Base-by-base conservation (phyloP, 108 stramenopile genomes). In the Stephanodiscus triporus region DNA sequence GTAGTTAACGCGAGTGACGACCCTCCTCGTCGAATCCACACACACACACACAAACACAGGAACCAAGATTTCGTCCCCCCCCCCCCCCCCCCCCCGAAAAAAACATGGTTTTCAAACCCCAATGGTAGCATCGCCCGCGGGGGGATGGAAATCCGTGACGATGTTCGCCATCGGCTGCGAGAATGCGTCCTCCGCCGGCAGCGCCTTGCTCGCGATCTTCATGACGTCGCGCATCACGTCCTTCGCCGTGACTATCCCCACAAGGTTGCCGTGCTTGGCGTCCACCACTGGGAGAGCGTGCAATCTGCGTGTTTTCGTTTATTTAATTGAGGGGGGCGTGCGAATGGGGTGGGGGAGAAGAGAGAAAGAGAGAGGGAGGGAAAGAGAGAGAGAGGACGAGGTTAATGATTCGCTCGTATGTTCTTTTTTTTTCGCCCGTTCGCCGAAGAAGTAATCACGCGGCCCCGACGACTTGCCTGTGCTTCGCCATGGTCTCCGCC, bases 151-250 rank as follows among this genome's bases (percentile, higher is more conserved):
- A 9, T 60, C 37, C 61, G 58, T 32, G 27, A 36, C 20, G 59
- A 62, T 49, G 47, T 51, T 51, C 27, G 49, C 50, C 19, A 76
- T 62, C 17, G 36, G 9, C 49, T 70, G 77, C 48, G 77, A 77
- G 37, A 77, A 77, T 17, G 59, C 60, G 9, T 79, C 73, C 73
- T 75, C 73, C 14, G 68, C 53, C 36, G 80, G 80, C 8, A 81
- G 62, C 1, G 61, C 70, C 38, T 76, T 66, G 9, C 63, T 77
- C 1, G 76, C 80, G 0, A 69, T 81, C 32, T 58, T 81, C 70
- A 81, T 72, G 0, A 81, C 75, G 45, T 81, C 80, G 59, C 80
- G 61, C 80, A 81, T 81, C 10, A 81, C 80, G 38, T 81, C 80
- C 65, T 77, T 81, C 14, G 76, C 76, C 29, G 80, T 76, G n/a